A percentile compares a stretch with the other conserved stretches of the same genome.
Conservation (phyloP, 306 rosid species). For the Phaseolus lunatus region DNA sequence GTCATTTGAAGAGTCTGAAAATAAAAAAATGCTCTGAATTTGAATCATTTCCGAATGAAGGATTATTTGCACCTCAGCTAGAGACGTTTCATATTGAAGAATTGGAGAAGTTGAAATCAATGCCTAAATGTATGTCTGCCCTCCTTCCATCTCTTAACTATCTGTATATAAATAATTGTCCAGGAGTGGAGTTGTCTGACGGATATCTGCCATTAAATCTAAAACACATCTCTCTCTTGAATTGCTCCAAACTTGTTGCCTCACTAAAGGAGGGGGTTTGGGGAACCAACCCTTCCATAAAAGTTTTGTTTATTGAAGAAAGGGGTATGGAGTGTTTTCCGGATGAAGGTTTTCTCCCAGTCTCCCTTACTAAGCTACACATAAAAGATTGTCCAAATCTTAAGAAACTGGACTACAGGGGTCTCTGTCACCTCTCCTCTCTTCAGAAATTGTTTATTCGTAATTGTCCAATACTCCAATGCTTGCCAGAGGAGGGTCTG, state of each 20-base stretch:
- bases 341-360: not conserved
- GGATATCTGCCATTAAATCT: slow-evolving; percentile 7
- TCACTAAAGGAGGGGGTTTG: not conserved
- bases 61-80: not conserved
- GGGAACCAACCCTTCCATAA: not conserved
- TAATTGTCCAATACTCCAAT: not conserved
- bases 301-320: not conserved
- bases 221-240: not conserved
- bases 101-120: not conserved
- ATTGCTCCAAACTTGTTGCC: not conserved
- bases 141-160: not conserved
- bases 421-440: not conserved
- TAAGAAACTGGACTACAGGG: not conserved
- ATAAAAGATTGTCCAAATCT: not conserved
- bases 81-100: not conserved
- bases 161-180: not conserved
- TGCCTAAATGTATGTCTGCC: not conserved
- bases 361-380: not conserved
- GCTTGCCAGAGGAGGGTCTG: not conserved
- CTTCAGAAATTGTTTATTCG: fast-evolving
- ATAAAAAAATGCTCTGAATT: not conserved
- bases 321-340: not conserved
- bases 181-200: not conserved
- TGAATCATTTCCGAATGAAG: not conserved
- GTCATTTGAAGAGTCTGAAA: not conserved